These are phyloP conservation scores for Fusarium xyrophilum DNA, from an alignment of 2,329 filamentous ascomycete genomes.

Conservation along the genomic window DNA sequence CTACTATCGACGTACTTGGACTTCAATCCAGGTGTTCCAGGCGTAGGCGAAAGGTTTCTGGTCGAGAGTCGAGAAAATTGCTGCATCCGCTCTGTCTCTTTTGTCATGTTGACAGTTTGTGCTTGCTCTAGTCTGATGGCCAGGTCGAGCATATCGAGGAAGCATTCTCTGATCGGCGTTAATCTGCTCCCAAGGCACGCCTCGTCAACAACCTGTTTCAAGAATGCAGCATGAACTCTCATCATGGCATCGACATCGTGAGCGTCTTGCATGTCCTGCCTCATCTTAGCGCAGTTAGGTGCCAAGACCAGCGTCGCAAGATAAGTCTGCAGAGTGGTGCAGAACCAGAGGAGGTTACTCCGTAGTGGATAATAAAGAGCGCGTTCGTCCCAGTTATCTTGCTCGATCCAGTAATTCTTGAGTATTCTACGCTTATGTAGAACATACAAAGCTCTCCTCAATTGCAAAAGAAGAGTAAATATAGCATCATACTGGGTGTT, in stretches of 20 bases:
- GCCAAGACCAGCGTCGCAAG: conserved; percentile 75
- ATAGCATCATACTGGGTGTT: conserved; percentile 73
- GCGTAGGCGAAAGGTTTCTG: conserved; percentile 25
- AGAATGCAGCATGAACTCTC: conserved; percentile 68
- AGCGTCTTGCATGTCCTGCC: conserved; percentile 62
- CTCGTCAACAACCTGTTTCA: conserved; percentile 68
- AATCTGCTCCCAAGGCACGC: conserved; percentile 74
- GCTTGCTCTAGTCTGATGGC: conserved; percentile 72
- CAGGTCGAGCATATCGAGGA: conserved; percentile 80
- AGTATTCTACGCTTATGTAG: conserved; percentile 64
- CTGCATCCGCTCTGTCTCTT: conserved; percentile 42
- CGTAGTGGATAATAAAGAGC: conserved; percentile 67
- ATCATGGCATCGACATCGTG: conserved; percentile 85
- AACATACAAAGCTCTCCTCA: conserved; percentile 72
- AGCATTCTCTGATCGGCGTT: conserved; percentile 71
- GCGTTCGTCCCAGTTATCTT: conserved; percentile 51
- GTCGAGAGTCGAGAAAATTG: conserved; percentile 46
- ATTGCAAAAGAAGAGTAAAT: conserved; percentile 79
- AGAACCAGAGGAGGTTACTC: conserved; percentile 78
- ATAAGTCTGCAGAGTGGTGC: conserved; percentile 76
- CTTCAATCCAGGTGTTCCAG: conserved; percentile 31
- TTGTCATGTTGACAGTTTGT: conserved; percentile 51
- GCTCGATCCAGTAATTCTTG: conserved; percentile 49
- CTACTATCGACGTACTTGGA: conserved; percentile 37
- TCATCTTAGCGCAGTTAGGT: conserved; percentile 64